Conservation (phyloP, 2,329 filamentous ascomycete genomes). For the Colletotrichum musae region DNA sequence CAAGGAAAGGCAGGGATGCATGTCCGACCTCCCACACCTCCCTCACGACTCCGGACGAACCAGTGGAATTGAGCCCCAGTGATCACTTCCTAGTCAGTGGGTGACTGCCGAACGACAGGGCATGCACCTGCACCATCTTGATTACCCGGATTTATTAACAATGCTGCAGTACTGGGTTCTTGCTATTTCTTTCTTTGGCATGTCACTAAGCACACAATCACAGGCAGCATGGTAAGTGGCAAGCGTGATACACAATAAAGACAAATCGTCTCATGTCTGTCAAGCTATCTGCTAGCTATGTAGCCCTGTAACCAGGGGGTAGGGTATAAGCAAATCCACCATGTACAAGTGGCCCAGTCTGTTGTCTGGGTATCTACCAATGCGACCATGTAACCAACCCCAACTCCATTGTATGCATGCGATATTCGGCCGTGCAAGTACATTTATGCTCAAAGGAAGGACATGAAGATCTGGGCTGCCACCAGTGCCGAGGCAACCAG, state of each 20-base stretch:
- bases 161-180: no score
- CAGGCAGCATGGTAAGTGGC: no score
- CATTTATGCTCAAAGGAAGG: conserved; percentile 29
- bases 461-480: conserved; percentile 31
- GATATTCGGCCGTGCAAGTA: conserved; percentile 27
- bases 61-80: background rate
- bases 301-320: conserved; percentile 22
- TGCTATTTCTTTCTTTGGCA: no score
- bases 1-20: conserved; percentile 13
- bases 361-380: conserved; percentile 15
- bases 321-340: conserved; percentile 38
- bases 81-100: background rate
- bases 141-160: no score
- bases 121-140: no score
- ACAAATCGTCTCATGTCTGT: conserved; percentile 7
- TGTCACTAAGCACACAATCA: no score
- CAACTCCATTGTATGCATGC: conserved; percentile 34
- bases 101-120: no score
- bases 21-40: conserved; percentile 29
- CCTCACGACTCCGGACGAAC: conserved; percentile 35
- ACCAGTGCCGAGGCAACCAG: conserved; percentile 23
- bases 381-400: conserved; percentile 23
- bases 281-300: conserved; percentile 20
- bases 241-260: background rate
- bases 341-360: conserved; percentile 19